Evolutionary conservation across 208 protist genomes (phyloP), one percentile per base, ranked within the genome.

Genomic region (Herpetomonas tarakana): DNA sequence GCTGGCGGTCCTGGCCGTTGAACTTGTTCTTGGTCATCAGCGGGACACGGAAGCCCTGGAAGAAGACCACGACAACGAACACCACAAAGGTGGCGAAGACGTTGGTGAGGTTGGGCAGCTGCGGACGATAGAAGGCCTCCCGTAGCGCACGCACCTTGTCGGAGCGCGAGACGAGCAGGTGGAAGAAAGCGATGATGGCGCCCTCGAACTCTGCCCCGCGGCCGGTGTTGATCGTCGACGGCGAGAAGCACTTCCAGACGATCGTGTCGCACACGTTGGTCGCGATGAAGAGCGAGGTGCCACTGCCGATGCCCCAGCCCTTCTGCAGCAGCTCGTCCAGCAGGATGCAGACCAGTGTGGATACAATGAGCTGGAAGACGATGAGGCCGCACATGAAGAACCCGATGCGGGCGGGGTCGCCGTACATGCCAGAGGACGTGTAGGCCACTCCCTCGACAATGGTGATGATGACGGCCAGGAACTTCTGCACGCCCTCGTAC

Each of bases 241-340:
- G 98, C 7, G 93, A 99, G 81, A 99, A 99, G 21, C 97, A 80
- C 78, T 99, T 99, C 99, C 99, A 99, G 24, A 99, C 78, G 67
- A 99, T 99, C 6, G 89, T 99, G 78, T 99, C 99, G 83, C 99
- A 99, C 54, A 99, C 99, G 85, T 99, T 99, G 49, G 98, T 99
- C 38, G 99, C 98, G 71, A 99, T 99, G 88, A 99, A 99, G 26
- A 99, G 86, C 4, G 98, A 99, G 31, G 99, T 99, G 69, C 98
- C 99, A 35, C 90, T 97, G 55, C 98, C 98, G 31, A 99, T 89
- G 59, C 99, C 99, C 88, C 99, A 99, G 24, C 99, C 99, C 74
- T 99, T 99, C 76, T 99, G 97, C 52, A 99, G 66, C 1, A 99
- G 78, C 79, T 99, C 99, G 74, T 99, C 99, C 1, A 99, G 79